Percentiles rank a stretch among this genome's conserved stretches.
Conservation (phyloP, 139 green algal species). For the Spirogloea muscicola region DNA sequence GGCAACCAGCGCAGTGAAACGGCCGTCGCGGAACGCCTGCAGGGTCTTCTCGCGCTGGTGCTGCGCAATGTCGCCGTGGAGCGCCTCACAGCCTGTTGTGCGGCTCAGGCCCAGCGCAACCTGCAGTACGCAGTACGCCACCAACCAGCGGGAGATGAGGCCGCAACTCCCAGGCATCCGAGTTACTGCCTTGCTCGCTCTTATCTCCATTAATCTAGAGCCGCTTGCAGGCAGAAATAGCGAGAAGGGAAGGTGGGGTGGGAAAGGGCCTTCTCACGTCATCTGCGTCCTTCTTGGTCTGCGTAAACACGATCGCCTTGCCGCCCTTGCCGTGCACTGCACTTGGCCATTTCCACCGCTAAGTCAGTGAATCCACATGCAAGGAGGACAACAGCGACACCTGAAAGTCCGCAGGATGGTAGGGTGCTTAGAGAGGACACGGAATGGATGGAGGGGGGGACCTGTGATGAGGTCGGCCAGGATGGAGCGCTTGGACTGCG, state of each 20-base stretch:
- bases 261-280: slow-evolving; percentile 49
- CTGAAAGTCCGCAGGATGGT: too few species aligned
- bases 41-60: slow-evolving; percentile 54
- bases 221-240: too few species aligned
- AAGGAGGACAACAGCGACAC: too few species aligned
- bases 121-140: too few species aligned
- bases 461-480: slow-evolving; percentile 79
- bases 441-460: not conserved
- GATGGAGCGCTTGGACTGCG: slow-evolving; percentile 56
- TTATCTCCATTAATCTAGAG: too few species aligned
- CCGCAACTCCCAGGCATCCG: too few species aligned
- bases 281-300: slow-evolving; percentile 63
- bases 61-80: slow-evolving; percentile 62
- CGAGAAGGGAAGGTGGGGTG: too few species aligned
- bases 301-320: slow-evolving; percentile 88
- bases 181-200: too few species aligned
- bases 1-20: slow-evolving; percentile 59
- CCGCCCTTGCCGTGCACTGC: slow-evolving; percentile 61
- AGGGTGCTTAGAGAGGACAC: not conserved
- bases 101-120: slow-evolving; percentile 25
- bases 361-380: too few species aligned
- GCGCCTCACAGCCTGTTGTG: slow-evolving; percentile 42
- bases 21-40: slow-evolving; percentile 50
- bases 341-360: too few species aligned
- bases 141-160: too few species aligned